These are phyloP conservation scores for Suillus plorans DNA, from an alignment of 768 basidiomycete genomes.

Conservation along the genomic window DNA sequence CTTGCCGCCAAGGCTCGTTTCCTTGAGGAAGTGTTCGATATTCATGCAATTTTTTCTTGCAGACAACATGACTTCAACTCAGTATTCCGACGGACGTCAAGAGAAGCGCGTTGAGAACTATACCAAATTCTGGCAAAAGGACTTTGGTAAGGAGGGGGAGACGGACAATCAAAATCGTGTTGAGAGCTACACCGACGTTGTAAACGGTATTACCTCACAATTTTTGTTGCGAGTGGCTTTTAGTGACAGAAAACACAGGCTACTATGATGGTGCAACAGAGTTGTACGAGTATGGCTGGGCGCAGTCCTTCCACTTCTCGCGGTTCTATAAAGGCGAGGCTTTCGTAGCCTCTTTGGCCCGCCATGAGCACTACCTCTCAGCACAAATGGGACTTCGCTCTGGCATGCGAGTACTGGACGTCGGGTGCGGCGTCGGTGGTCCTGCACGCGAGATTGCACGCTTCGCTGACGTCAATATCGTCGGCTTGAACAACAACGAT, in stretches of 20 bases:
- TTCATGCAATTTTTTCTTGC: neutral
- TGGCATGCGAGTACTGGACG: conserved; percentile 96
- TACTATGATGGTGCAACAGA: conserved; percentile 98
- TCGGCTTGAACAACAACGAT: conserved; percentile 94
- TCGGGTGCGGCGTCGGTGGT: conserved; percentile 97
- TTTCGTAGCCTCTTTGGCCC: conserved; percentile 68
- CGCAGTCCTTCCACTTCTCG: conserved; percentile 91
- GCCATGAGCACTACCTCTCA: conserved; percentile 97
- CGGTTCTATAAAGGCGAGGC: conserved; percentile 93
- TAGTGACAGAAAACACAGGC: conserved; percentile 42
- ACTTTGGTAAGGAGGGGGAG: conserved; percentile 67
- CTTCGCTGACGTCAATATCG: conserved; percentile 82
- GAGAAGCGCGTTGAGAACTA: conserved; percentile 78
- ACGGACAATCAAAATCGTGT: conserved; percentile 72
- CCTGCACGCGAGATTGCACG: conserved; percentile 94
- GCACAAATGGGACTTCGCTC: conserved; percentile 79
- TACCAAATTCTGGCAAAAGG: conserved; percentile 89
- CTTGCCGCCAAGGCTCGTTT: neutral
- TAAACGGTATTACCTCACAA: conserved; percentile 62
- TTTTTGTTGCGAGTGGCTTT: neutral
- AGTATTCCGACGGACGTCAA: conserved; percentile 57
- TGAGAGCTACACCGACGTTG: conserved; percentile 86
- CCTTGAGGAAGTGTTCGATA: neutral
- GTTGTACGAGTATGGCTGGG: conserved; percentile 95
- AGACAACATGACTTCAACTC: conserved; percentile 15